These are phyloP conservation scores for Stereocaulon alpinum DNA, from an alignment of 495 filamentous ascomycete species.

Conservation along the genomic window DNA sequence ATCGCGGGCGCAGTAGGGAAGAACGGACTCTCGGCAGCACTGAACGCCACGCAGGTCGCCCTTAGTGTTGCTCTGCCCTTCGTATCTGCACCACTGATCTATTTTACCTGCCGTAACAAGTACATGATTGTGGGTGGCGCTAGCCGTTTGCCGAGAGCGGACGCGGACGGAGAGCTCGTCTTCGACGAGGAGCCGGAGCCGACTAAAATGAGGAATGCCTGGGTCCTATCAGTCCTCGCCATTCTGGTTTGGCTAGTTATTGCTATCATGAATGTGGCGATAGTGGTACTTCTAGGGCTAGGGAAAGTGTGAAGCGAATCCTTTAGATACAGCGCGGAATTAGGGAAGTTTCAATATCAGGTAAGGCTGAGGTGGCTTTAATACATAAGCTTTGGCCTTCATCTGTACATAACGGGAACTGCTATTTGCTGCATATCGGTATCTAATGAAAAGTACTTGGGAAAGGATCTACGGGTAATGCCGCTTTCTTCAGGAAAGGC, in stretches of 20 bases:
- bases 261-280: slow-evolving; percentile 60
- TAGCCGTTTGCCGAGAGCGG: slow-evolving; percentile 18
- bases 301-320: slow-evolving; percentile 34
- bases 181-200: slow-evolving; percentile 24
- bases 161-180: slow-evolving; percentile 23
- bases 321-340: neutral
- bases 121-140: slow-evolving; percentile 63
- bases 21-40: slow-evolving; percentile 57
- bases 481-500: too few species aligned
- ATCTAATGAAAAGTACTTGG: too few species aligned
- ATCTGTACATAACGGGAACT: neutral
- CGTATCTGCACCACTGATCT: slow-evolving; percentile 73
- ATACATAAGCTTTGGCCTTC: neutral
- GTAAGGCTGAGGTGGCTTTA: neutral
- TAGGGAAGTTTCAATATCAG: neutral
- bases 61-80: slow-evolving; percentile 75
- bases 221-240: slow-evolving; percentile 44
- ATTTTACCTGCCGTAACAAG: slow-evolving; percentile 69
- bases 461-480: too few species aligned
- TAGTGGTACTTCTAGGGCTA: slow-evolving; percentile 56
- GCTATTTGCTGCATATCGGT: neutral
- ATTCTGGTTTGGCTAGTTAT: slow-evolving; percentile 58
- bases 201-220: slow-evolving; percentile 53
- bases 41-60: slow-evolving; percentile 71
- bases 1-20: slow-evolving; percentile 68